Evolutionary conservation across 1,284 basidiomycete species (phyloP).

Genomic region (Pseudozyma thailandica): DNA sequence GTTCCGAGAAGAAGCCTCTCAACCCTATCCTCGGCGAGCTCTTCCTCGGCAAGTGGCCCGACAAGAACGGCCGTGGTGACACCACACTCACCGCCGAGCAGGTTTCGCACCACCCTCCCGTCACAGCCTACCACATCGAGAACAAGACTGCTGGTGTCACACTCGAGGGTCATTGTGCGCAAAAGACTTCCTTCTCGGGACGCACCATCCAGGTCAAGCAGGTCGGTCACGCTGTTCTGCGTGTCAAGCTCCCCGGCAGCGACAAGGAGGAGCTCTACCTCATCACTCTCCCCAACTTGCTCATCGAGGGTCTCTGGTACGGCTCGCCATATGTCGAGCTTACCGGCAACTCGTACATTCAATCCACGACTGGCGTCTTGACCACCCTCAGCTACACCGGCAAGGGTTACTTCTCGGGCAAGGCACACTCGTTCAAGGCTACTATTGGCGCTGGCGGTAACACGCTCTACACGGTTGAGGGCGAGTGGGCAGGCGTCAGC

Average conservation of each 20-base stretch:
- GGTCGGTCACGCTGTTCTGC: conserved; percentile 90
- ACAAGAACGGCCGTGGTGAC: conserved; percentile 80
- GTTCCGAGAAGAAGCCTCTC: conserved; percentile 95
- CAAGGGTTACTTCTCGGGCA: conserved; percentile 91
- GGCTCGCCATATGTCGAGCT: conserved; percentile 86
- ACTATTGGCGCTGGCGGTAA: conserved; percentile 72
- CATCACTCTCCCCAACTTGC: conserved; percentile 79
- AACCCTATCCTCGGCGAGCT: conserved; percentile 91
- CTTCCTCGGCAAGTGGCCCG: conserved; percentile 93
- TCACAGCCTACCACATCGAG: conserved; percentile 75
- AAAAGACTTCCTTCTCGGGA: conserved; percentile 83
- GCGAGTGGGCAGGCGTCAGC: conserved; percentile 84
- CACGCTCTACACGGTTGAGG: conserved; percentile 77
- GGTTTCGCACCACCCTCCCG: conserved; percentile 73
- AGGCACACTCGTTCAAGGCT: conserved; percentile 92
- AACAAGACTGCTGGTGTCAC: conserved; percentile 83
- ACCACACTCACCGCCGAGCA: conserved; percentile 92
- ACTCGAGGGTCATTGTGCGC: conserved; percentile 89
- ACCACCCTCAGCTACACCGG: conserved; percentile 84
- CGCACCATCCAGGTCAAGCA: conserved; percentile 90
- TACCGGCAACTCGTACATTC: conserved; percentile 83
- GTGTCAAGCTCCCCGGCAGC: conserved; percentile 74
- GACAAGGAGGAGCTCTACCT: conserved; percentile 77
- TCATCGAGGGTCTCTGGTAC: conserved; percentile 69
- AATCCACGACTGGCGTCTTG: conserved; percentile 79